phyloP scores from a whole-genome alignment of 1,284 basidiomycete genomes.

The Rhodotorula mucilaginosa region DNA sequence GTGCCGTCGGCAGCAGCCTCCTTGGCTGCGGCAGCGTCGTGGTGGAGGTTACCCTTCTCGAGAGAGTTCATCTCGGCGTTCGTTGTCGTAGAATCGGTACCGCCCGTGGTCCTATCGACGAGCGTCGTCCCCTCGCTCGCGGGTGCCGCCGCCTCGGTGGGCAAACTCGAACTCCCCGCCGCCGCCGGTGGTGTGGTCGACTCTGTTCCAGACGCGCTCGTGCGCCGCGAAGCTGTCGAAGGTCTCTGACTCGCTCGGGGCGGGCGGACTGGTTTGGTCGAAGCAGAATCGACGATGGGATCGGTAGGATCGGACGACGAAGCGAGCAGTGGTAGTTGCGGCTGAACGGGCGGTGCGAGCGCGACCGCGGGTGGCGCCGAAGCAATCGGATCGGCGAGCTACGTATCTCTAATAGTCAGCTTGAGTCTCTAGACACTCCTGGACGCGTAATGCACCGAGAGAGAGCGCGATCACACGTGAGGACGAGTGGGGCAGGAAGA shows the following conservation, averaged over 20 bases:
- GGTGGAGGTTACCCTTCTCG: slow-evolving; percentile 3
- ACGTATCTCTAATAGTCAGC: not conserved
- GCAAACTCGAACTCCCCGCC: not conserved
- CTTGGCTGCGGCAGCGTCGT: slow-evolving; percentile 2
- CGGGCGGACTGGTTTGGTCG: slow-evolving; percentile 14
- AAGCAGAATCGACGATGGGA: too few species aligned
- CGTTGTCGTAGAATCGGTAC: not conserved
- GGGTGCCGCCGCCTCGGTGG: not conserved
- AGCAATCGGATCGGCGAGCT: not conserved
- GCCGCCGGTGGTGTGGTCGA: not conserved
- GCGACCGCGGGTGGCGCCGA: not conserved
- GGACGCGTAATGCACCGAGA: not conserved
- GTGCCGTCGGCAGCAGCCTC: not conserved
- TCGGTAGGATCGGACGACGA: not conserved
- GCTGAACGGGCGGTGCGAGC: slow-evolving; percentile 6
- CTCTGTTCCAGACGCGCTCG: not conserved
- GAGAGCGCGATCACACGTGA: not conserved
- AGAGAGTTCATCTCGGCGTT: not conserved
- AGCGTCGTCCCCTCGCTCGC: not conserved
- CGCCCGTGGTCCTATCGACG: not conserved
- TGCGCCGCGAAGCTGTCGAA: slow-evolving; percentile 8
- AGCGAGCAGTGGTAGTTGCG: not conserved
- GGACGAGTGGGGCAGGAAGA: slow-evolving; percentile 3
- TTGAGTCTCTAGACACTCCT: too few species aligned
- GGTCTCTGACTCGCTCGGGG: slow-evolving; percentile 21